Conservation (phyloP, 306 rosid species). For the Malus fusca region DNA sequence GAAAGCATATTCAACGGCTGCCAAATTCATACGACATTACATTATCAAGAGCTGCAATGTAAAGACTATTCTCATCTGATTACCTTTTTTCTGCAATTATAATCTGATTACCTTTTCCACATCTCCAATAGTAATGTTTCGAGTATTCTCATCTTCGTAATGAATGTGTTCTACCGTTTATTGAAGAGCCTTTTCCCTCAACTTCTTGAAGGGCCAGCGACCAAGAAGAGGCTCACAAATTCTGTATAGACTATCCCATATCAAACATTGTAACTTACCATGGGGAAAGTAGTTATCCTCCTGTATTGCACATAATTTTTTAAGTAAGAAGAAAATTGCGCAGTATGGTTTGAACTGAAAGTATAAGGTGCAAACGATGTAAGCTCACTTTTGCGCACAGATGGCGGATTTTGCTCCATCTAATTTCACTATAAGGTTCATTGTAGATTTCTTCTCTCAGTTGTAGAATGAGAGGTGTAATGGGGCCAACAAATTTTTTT, state of each 20-base stretch:
- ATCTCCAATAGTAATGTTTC: slow-evolving; percentile 25
- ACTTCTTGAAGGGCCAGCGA: slow-evolving; percentile 17
- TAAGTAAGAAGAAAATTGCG: background rate
- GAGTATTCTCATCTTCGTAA: slow-evolving; percentile 23
- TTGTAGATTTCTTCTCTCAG: slow-evolving; percentile 41
- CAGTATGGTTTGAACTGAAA: background rate
- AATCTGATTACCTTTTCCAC: slow-evolving; percentile 24
- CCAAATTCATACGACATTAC: background rate
- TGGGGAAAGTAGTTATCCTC: slow-evolving; percentile 19
- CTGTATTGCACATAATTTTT: background rate
- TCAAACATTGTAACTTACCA: slow-evolving; percentile 2
- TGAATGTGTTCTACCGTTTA: slow-evolving; percentile 10
- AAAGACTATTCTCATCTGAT: background rate
- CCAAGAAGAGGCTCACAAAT: slow-evolving; percentile 17
- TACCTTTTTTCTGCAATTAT: background rate
- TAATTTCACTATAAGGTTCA: slow-evolving; percentile 36
- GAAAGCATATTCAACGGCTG: slow-evolving; percentile 20
- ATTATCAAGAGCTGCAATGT: background rate
- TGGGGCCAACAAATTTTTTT: slow-evolving; percentile 56
- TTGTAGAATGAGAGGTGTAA: slow-evolving; percentile 56
- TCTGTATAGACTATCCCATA: slow-evolving; percentile 25
- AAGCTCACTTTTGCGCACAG: slow-evolving; percentile 40
- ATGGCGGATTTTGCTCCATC: slow-evolving; percentile 57
- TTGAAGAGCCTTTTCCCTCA: slow-evolving; percentile 21
- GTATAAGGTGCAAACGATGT: background rate